Evolutionary conservation across 2,329 filamentous ascomycete genomes (phyloP).

Genomic region (Dryadomyces sulphureus): DNA sequence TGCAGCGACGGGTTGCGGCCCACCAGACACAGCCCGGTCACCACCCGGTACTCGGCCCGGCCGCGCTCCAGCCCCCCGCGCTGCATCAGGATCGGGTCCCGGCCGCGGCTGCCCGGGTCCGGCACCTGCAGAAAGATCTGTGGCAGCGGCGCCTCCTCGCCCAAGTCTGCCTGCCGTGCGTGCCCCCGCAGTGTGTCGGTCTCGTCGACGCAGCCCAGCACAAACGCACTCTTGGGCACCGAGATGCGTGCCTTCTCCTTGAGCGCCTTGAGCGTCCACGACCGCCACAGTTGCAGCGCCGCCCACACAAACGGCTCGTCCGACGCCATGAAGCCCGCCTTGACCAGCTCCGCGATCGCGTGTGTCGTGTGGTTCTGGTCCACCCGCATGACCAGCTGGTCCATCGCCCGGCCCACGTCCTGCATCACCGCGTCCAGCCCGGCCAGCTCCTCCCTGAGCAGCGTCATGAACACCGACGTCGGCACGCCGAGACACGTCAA

Average conservation of each 20-base stretch:
- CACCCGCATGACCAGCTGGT: conserved; percentile 57
- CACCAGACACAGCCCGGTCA: conserved; percentile 67
- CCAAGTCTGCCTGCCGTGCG: conserved; percentile 13
- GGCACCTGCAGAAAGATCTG: conserved; percentile 84
- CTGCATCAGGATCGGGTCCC: conserved; percentile 13
- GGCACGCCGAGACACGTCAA: conserved; percentile 63
- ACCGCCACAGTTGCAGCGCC: conserved; percentile 67
- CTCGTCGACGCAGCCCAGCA: conserved; percentile 83
- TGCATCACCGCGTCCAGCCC: conserved; percentile 57
- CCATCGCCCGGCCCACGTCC: conserved; percentile 46
- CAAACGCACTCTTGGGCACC: conserved; percentile 69
- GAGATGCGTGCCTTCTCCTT: conserved; percentile 86
- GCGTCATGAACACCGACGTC: conserved; percentile 48
- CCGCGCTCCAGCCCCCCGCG: conserved; percentile 16
- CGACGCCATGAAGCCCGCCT: conserved; percentile 60
- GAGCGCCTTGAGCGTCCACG: conserved; percentile 77
- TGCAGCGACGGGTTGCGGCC: conserved; percentile 90
- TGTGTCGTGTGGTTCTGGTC: conserved; percentile 77
- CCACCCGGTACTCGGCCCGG: conserved; percentile 34
- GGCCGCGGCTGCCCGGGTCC: conserved; percentile 20
- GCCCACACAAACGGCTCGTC: conserved; percentile 72
- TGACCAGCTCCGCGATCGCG: conserved; percentile 58
- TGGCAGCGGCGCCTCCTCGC: conserved; percentile 42
- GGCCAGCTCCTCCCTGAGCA: conserved; percentile 52
- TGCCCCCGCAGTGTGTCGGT: conserved; percentile 62